A percentile compares a stretch with the other conserved stretches of the same genome.
Evolutionary conservation across 2,329 filamentous ascomycete genomes (phyloP).

Genomic region (Colletotrichum coccodes): DNA sequence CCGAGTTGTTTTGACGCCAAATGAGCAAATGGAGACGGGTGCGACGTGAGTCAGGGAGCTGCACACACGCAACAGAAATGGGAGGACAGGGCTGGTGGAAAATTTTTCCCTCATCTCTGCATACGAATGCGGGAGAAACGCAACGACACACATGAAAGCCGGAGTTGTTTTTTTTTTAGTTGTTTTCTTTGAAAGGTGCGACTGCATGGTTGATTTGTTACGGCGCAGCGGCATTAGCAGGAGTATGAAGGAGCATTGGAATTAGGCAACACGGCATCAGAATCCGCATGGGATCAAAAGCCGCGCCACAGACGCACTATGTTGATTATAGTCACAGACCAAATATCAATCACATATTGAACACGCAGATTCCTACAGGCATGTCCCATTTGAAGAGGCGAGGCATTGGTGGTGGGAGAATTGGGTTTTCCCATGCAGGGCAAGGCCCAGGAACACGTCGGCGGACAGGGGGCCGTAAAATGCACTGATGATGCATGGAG

Average conservation of each 20-base stretch:
- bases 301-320: conserved; percentile 6
- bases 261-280: conserved; percentile 22
- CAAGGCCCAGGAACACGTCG: conserved; percentile 26
- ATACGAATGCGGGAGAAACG: conserved; percentile 4
- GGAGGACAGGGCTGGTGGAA: background rate
- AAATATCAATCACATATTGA: conserved; percentile 23
- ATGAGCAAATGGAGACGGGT: conserved; percentile 9
- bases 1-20: conserved; percentile 20
- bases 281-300: conserved; percentile 10
- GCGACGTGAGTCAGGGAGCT: conserved; percentile 25
- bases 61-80: background rate
- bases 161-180: conserved; percentile 1
- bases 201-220: background rate
- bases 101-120: conserved; percentile 5
- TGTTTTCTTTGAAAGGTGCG: background rate
- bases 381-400: background rate
- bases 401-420: background rate
- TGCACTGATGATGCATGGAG: conserved; percentile 21
- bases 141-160: conserved; percentile 3
- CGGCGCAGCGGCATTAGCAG: conserved; percentile 15
- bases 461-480: conserved; percentile 5
- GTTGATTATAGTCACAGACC: conserved; percentile 14
- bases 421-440: conserved; percentile 7
- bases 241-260: conserved; percentile 9
- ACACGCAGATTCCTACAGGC: background rate